phyloP scores from a whole-genome alignment of 805 yeast species.

The Wickerhamiella kazuoi region DNA sequence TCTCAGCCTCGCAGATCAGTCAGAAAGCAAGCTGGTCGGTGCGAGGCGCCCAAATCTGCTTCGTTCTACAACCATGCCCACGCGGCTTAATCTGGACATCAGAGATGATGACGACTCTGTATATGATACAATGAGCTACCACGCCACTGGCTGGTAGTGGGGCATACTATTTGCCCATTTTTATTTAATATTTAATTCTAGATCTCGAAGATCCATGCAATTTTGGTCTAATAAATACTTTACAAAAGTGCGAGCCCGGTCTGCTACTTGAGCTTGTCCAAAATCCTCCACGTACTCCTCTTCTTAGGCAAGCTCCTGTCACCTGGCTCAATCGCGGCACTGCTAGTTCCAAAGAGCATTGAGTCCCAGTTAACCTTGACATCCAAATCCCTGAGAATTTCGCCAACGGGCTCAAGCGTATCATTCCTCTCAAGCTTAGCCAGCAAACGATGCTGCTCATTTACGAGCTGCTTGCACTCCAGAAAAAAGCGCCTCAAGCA shows the following conservation, averaged over 20 bases:
- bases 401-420: slow-evolving; percentile 7
- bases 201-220: neutral
- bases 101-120: slow-evolving; percentile 9
- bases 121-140: slow-evolving; percentile 14
- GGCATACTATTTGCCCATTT: neutral
- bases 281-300: neutral
- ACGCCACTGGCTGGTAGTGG: slow-evolving; percentile 15
- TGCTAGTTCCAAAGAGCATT: slow-evolving; percentile 8
- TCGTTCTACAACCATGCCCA: slow-evolving; percentile 9
- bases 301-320: neutral
- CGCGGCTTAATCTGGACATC: neutral
- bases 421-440: slow-evolving; percentile 16
- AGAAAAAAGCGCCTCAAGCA: slow-evolving; percentile 5
- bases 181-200: neutral
- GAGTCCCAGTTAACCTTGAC: slow-evolving; percentile 9
- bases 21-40: neutral
- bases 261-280: neutral
- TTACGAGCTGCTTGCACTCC: slow-evolving; percentile 8
- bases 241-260: slow-evolving; percentile 1
- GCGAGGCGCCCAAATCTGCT: slow-evolving; percentile 9
- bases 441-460: slow-evolving; percentile 3
- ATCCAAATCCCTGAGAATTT: neutral
- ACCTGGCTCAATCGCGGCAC: slow-evolving; percentile 5
- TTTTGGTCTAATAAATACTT: neutral
- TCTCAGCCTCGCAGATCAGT: neutral